Percentiles rank a stretch among this genome's conserved stretches.
Evolutionary conservation across 2,329 filamentous ascomycete genomes (phyloP).

Genomic region (Colletotrichum simmondsii): DNA sequence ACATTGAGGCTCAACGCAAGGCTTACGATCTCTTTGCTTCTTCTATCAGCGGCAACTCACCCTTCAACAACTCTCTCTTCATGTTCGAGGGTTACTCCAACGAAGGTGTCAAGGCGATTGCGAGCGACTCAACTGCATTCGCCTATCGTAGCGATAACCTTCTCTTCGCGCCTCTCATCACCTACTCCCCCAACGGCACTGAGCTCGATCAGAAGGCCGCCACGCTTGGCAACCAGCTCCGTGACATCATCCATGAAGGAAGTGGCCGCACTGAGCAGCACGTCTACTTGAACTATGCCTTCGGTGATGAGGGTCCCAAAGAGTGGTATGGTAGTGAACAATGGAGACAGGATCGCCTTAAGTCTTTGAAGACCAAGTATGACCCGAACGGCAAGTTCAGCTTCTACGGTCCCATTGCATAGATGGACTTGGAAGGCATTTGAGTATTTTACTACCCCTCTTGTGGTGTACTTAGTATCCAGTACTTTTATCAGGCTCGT

Average conservation of each 20-base stretch:
- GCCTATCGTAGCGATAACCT: conserved; percentile 57
- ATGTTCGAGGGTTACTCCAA: conserved; percentile 67
- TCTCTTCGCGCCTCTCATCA: conserved; percentile 50
- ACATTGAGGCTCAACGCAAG: conserved; percentile 41
- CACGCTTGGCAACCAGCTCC: conserved; percentile 49
- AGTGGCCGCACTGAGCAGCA: conserved; percentile 46
- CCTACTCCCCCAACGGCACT: conserved; percentile 45
- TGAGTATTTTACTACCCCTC: too few species aligned
- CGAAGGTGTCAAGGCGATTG: conserved; percentile 53
- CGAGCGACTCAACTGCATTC: conserved; percentile 52
- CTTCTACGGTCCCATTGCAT: conserved; percentile 53
- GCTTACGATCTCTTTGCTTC: conserved; percentile 47
- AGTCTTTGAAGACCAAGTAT: conserved; percentile 58
- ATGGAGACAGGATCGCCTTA: conserved; percentile 59
- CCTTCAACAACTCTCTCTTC: conserved; percentile 53
- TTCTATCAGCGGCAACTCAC: conserved; percentile 35
- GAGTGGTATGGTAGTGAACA: conserved; percentile 59
- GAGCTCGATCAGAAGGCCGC: conserved; percentile 46
- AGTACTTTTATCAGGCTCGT: neutral
- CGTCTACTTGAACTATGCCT: conserved; percentile 64
- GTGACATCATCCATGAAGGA: conserved; percentile 47
- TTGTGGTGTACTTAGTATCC: too few species aligned
- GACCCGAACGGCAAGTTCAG: conserved; percentile 57
- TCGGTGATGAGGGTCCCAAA: conserved; percentile 54
- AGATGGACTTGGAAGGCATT: neutral